Conservation (phyloP, 257 asterid species). For the Asclepias syriaca region DNA sequence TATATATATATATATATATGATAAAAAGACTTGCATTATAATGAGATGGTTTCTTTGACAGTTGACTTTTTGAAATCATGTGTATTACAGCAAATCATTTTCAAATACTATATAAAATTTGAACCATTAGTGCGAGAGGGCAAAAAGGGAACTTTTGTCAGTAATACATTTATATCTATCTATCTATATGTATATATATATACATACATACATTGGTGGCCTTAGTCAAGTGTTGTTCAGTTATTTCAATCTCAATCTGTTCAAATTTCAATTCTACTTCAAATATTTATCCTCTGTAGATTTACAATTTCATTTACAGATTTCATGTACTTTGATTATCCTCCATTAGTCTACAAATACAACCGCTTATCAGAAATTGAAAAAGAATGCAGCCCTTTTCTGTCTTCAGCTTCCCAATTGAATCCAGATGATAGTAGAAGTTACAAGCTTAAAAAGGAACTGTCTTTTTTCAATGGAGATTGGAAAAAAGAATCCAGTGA, state of each 20-base stretch:
- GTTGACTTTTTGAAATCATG: background rate
- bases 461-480: constrained; percentile 11
- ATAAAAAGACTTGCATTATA: no score
- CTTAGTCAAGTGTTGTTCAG: background rate
- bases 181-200: no score
- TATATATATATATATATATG: no score
- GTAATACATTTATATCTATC: no score
- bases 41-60: no score
- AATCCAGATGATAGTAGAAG: constrained; percentile 17
- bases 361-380: constrained; percentile 14
- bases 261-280: constrained; percentile 6
- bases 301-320: background rate
- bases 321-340: background rate
- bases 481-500: constrained; percentile 13
- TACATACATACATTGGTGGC: background rate
- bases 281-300: background rate
- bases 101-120: no score
- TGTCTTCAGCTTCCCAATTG: constrained; percentile 21
- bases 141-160: background rate
- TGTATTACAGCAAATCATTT: no score
- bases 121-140: no score
- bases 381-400: constrained; percentile 18
- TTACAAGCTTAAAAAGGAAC: constrained; percentile 13
- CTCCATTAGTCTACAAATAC: constrained; percentile 5
- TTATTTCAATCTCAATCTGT: background rate